Base-by-base conservation (phyloP, 139 green algal species). In the Asterochloris erici region DNA sequence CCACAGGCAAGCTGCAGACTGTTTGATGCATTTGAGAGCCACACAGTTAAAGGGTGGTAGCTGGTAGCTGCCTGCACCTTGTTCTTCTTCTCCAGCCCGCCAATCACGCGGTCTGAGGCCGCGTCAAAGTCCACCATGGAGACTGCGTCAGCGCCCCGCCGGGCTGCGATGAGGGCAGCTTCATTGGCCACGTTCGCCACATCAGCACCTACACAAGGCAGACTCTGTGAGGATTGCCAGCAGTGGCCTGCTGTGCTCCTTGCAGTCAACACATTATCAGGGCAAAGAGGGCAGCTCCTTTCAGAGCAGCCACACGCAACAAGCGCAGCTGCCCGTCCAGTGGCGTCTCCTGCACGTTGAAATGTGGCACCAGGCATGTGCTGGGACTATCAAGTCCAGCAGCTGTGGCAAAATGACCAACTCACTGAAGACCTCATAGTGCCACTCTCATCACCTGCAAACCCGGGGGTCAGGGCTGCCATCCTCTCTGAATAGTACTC, bases 151-250 rank as follows among this genome's bases (percentile, higher is more conserved):
- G 92, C 92, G 79, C 89, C 82, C 26, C 80, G 76, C 14, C 97
- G 87, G 19, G 97, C 97, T 23, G 97, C 97, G 11, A 98, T 93
- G 68, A 99, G 93, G 26, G 97, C 97, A 9, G 95, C 97, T 87
- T 99, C 97, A 84, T 99, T 99, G 86, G 89, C 94, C 63, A 99
- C 93, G 88, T 99, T 99, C 79, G 97, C 97, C 74, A 99, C 98
- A 92, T 99, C 97, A 24, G 97, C 97, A n/a, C 97, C 97, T 54
- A 6, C 38, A 54, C 38, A 54, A 54, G 38, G 38, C 38, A 54
- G 38, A 54, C 4, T 54, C 17, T 88, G 6, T 54, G 38, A 54
- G 38, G 6, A 10, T 54, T 54, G 38, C 6, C 6, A 6, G 6
- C 38, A 10, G 2, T 54, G 38, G 38, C 13, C n/a, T 17, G 17